These are phyloP conservation scores for Fraxinus quadrangulata DNA, from an alignment of 257 asterid species.

Conservation along the genomic window DNA sequence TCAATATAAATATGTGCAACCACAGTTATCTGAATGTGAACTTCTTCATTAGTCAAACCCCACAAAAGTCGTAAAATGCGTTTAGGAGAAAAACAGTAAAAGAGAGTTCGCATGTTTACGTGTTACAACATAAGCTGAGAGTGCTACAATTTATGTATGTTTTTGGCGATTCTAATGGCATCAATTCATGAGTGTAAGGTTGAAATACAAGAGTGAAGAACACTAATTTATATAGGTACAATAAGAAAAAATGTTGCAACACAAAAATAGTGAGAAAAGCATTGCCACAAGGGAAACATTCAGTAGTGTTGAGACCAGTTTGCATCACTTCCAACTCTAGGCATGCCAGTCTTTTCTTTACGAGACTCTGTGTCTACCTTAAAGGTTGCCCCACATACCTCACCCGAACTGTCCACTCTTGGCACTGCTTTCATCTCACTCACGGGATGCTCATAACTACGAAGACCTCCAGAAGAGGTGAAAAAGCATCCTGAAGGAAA, in stretches of 20 bases:
- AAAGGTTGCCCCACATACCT: slow-evolving; percentile 29
- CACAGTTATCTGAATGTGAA: neutral
- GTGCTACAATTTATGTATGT: neutral
- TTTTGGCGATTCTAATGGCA: neutral
- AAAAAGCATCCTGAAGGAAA: slow-evolving; percentile 20
- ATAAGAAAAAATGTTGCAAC: slow-evolving; percentile 28
- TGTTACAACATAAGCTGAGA: neutral
- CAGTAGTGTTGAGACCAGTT: slow-evolving; percentile 74
- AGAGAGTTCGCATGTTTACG: neutral
- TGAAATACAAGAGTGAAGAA: neutral
- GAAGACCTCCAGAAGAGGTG: slow-evolving; percentile 16
- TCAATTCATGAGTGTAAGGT: neutral
- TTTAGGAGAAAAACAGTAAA: neutral
- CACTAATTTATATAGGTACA: slow-evolving; percentile 18
- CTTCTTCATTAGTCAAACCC: neutral
- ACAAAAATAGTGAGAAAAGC: slow-evolving; percentile 31
- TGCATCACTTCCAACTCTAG: slow-evolving; percentile 25
- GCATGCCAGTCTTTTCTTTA: slow-evolving; percentile 22
- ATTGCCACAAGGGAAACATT: slow-evolving; percentile 18
- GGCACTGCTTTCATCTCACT: slow-evolving; percentile 24
- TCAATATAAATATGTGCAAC: neutral
- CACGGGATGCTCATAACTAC: slow-evolving; percentile 17
- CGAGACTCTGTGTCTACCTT: slow-evolving; percentile 23
- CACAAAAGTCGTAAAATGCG: neutral
- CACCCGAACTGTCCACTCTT: slow-evolving; percentile 27